These are phyloP conservation scores for Pilatotrama ljubarskyi DNA, from an alignment of 768 basidiomycete genomes.

Conservation along the genomic window DNA sequence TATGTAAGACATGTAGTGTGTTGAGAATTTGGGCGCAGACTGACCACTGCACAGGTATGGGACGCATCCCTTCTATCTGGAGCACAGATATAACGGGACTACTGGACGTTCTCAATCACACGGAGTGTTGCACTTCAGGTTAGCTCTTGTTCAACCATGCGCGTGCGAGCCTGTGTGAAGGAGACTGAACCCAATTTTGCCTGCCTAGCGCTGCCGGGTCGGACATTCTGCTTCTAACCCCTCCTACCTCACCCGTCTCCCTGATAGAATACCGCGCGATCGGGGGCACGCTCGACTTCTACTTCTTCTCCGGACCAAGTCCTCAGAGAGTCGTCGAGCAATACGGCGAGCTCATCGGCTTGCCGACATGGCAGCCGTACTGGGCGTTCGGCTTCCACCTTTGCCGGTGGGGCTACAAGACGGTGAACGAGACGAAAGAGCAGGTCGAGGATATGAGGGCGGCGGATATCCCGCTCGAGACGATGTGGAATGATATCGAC, in stretches of 20 bases:
- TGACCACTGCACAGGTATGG: constrained; percentile 51
- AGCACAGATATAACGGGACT: constrained; percentile 59
- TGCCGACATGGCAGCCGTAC: constrained; percentile 67
- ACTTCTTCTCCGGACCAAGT: constrained; percentile 59
- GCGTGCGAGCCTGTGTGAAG: no score
- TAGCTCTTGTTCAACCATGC: constrained; percentile 23
- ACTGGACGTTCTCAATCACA: constrained; percentile 59
- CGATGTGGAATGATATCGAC: constrained; percentile 81
- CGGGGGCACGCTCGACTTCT: constrained; percentile 76
- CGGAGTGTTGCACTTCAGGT: constrained; percentile 76
- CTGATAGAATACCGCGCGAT: constrained; percentile 71
- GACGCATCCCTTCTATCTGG: constrained; percentile 66
- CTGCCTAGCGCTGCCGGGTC: constrained; percentile 60
- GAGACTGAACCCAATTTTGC: no score
- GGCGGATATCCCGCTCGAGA: constrained; percentile 75
- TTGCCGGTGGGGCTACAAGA: constrained; percentile 58
- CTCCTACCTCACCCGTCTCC: constrained; percentile 50
- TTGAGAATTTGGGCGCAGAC: background rate
- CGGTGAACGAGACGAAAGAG: constrained; percentile 55
- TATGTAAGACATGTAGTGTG: constrained; percentile 41
- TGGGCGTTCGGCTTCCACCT: constrained; percentile 83
- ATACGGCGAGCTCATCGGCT: constrained; percentile 62
- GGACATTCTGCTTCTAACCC: constrained; percentile 70
- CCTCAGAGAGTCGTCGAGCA: constrained; percentile 63
- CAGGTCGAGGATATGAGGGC: constrained; percentile 61